Evolutionary conservation across 176 grass and related monocot genomes (phyloP).

Genomic region (Themeda triandra): DNA sequence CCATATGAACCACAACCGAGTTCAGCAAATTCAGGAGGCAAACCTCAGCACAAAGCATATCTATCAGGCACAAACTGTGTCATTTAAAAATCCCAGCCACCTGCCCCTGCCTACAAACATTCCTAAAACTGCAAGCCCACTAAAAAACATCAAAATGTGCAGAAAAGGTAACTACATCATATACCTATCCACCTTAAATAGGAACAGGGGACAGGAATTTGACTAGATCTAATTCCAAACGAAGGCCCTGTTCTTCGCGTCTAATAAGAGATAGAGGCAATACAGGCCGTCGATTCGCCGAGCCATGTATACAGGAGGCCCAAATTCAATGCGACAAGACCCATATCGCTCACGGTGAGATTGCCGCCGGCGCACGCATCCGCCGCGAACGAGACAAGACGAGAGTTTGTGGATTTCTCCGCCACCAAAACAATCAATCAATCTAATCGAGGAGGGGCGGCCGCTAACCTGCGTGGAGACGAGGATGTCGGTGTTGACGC

Average conservation of each 20-base stretch:
- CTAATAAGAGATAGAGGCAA: background rate
- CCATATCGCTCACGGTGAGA: background rate
- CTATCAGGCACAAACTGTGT: background rate
- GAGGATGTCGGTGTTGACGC: conserved; percentile 76
- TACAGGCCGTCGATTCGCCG: background rate
- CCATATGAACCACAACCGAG: background rate
- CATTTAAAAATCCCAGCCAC: background rate
- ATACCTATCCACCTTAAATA: background rate
- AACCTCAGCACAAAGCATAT: background rate
- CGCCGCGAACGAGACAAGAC: background rate
- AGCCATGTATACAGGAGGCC: background rate
- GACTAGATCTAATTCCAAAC: conserved; percentile 40
- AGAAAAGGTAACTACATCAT: background rate
- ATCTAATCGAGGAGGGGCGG: background rate
- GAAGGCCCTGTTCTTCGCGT: background rate
- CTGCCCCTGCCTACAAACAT: background rate
- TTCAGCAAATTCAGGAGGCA: background rate
- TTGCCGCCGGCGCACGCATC: conserved; percentile 18
- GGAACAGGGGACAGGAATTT: too few relatives aligned
- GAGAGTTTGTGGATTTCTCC: background rate
- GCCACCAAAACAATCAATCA: too few relatives aligned
- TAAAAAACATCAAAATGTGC: background rate
- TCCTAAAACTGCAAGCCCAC: background rate
- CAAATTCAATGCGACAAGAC: background rate
- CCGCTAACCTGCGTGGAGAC: conserved; percentile 80